Evolutionary conservation across 2,329 filamentous ascomycete species (phyloP).

Genomic region (Fusarium agapanthi): DNA sequence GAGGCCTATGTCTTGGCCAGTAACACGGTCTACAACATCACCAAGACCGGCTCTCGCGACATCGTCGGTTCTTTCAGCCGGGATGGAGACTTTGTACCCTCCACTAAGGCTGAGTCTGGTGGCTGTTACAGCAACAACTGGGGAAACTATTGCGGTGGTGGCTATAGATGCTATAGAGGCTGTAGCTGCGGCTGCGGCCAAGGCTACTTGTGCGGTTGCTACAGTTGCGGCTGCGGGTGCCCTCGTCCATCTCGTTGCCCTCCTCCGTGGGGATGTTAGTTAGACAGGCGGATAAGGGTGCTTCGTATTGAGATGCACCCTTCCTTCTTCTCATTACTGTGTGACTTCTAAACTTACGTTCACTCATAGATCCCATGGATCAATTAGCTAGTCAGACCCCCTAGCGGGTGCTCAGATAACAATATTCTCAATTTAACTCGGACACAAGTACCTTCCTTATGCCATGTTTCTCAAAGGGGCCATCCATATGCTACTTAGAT

Average conservation of each 20-base stretch:
- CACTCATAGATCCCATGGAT: background rate
- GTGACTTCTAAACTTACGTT: background rate
- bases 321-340: background rate
- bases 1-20: background rate
- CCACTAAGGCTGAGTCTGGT: background rate
- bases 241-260: background rate
- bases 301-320: fast-evolving
- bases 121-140: background rate
- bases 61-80: fast-evolving
- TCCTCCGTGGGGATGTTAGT: background rate
- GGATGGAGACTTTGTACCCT: background rate
- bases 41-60: background rate
- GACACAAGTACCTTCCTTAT: fast-evolving
- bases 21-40: background rate
- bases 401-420: background rate
- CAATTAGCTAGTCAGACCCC: background rate
- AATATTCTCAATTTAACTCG: background rate
- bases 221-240: background rate
- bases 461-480: fast-evolving
- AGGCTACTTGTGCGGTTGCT: background rate
- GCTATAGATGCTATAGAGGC: background rate
- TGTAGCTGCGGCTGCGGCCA: background rate
- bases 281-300: fast-evolving
- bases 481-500: background rate
- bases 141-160: background rate